These are phyloP conservation scores for Sechiopsis laciniata DNA, from an alignment of 306 rosid genomes.

Conservation along the genomic window DNA sequence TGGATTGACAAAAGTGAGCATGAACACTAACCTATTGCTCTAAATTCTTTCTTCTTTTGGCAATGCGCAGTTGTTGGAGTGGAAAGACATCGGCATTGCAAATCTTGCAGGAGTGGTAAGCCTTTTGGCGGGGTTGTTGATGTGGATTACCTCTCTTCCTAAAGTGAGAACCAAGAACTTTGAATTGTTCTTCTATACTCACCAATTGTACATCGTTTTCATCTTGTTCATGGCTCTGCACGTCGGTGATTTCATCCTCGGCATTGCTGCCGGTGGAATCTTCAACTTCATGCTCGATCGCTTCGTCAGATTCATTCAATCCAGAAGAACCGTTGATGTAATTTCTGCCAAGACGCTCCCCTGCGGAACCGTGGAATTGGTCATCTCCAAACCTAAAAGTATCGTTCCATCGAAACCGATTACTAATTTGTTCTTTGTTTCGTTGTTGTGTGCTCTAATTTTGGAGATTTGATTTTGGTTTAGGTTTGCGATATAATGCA, in stretches of 20 bases:
- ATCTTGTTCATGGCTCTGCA: constrained; percentile 70
- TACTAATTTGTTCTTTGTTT: neutral
- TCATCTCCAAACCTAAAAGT: constrained; percentile 76
- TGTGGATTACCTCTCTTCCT: constrained; percentile 91
- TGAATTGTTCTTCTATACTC: constrained; percentile 92
- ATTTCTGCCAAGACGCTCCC: constrained; percentile 74
- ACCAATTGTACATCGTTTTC: constrained; percentile 71
- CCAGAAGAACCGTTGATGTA: constrained; percentile 60
- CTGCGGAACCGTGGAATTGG: constrained; percentile 75
- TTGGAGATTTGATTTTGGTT: neutral
- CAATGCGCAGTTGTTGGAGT: constrained; percentile 50
- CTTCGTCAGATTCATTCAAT: constrained; percentile 79
- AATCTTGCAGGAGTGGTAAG: constrained; percentile 73
- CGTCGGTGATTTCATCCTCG: constrained; percentile 73
- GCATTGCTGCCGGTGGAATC: constrained; percentile 70
- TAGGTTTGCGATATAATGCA: constrained; percentile 79
- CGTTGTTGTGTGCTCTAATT: neutral
- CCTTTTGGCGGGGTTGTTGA: constrained; percentile 68
- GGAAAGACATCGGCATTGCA: constrained; percentile 67
- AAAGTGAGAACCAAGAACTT: constrained; percentile 65
- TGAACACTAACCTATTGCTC: neutral
- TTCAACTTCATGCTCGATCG: constrained; percentile 79
- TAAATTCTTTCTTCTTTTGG: neutral
- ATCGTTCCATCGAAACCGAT: too few species aligned
- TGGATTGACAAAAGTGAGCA: neutral